These are phyloP conservation scores for Xylariomycetidae sp. DNA, from an alignment of 2,329 filamentous ascomycete genomes.

Conservation along the genomic window DNA sequence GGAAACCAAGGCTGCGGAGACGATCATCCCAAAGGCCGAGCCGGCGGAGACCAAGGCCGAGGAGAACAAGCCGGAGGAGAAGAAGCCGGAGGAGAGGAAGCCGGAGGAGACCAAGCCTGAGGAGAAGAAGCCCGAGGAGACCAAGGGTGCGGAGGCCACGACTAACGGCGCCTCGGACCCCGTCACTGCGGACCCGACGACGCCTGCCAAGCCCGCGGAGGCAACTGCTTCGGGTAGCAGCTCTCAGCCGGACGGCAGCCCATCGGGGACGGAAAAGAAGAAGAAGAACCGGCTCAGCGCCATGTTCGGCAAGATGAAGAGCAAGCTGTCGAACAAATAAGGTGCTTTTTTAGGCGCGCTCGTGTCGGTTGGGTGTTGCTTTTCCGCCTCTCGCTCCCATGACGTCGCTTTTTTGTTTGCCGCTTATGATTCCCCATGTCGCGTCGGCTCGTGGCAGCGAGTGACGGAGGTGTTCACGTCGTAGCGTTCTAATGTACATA, in stretches of 20 bases:
- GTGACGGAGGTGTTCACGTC: constrained; percentile 14
- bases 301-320: constrained; percentile 53
- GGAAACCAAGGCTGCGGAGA: background rate
- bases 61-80: constrained; percentile 12
- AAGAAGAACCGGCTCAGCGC: constrained; percentile 60
- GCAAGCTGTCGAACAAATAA: constrained; percentile 34
- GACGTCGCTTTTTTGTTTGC: constrained; percentile 15
- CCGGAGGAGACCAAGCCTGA: constrained; percentile 11
- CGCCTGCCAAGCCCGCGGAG: constrained; percentile 16
- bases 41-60: constrained; percentile 9
- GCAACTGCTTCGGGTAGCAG: constrained; percentile 6
- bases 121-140: constrained; percentile 15
- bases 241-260: constrained; percentile 26
- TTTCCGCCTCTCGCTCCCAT: constrained; percentile 9
- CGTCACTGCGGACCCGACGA: constrained; percentile 13
- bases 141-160: constrained; percentile 12
- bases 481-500: constrained; percentile 20
- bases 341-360: too few species aligned
- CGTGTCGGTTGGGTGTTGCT: constrained; percentile 9
- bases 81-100: constrained; percentile 14
- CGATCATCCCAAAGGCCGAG: constrained; percentile 4
- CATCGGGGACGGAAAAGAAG: constrained; percentile 47
- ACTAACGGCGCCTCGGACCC: constrained; percentile 16
- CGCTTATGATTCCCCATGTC: constrained; percentile 26
- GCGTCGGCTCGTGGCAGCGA: constrained; percentile 20